phyloP scores from a whole-genome alignment of 2,329 filamentous ascomycete species.

The Ceratocystiopsis sp. region DNA sequence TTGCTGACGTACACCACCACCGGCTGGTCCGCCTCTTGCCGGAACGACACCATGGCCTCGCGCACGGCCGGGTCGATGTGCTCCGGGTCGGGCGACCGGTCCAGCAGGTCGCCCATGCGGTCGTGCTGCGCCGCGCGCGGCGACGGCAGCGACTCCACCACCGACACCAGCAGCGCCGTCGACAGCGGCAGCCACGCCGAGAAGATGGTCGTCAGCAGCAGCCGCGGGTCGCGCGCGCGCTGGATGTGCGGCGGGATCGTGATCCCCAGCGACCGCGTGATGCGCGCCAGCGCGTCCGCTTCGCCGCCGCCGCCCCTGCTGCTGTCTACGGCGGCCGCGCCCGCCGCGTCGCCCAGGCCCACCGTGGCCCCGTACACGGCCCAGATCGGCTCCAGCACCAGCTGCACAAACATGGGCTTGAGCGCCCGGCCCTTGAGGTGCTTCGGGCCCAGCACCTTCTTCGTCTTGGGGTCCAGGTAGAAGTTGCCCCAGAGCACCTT shows the following conservation, averaged over 20 bases:
- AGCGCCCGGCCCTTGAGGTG: conserved; percentile 82
- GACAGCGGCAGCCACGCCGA: conserved; percentile 83
- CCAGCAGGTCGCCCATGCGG: conserved; percentile 62
- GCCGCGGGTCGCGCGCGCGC: conserved; percentile 65
- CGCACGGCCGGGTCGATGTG: conserved; percentile 52
- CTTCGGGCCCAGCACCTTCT: conserved; percentile 76
- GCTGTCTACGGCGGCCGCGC: too few species aligned
- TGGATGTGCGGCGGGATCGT: conserved; percentile 71
- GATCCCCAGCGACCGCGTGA: conserved; percentile 78
- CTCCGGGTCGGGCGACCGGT: conserved; percentile 59
- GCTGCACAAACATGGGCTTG: conserved; percentile 94
- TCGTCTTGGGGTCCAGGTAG: conserved; percentile 93
- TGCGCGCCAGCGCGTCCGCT: conserved; percentile 70
- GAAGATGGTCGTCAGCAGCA: conserved; percentile 75
- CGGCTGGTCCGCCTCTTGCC: conserved; percentile 50
- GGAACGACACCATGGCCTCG: conserved; percentile 71
- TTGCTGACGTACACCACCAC: conserved; percentile 95
- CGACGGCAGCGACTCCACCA: conserved; percentile 81
- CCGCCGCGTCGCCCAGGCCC: conserved; percentile 62
- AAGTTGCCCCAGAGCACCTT: conserved; percentile 95
- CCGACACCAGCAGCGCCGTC: conserved; percentile 80
- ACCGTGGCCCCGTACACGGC: conserved; percentile 87
- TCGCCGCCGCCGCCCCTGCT: conserved; percentile 40
- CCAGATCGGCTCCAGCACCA: conserved; percentile 93
- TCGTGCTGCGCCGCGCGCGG: conserved; percentile 64